phyloP scores from a whole-genome alignment of 164 flowering plant species.

The Aristolochia contorta region DNA sequence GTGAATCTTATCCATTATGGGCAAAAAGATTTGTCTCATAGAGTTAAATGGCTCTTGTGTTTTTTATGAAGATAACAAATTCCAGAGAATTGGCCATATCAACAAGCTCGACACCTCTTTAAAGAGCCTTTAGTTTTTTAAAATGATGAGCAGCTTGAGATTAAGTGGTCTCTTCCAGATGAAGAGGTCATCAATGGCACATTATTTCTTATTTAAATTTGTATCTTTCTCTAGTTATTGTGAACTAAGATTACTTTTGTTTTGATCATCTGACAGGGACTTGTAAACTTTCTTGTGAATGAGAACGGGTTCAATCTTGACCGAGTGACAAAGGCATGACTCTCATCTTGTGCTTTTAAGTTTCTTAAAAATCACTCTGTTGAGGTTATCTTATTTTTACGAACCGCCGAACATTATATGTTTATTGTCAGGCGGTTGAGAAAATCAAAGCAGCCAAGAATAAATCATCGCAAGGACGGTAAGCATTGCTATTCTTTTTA shows the following conservation, averaged over 20 bases:
- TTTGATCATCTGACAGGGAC: slow-evolving; percentile 38
- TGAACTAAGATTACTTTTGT: neutral
- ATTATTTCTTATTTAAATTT: neutral
- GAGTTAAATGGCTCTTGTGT: no score
- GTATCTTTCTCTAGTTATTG: neutral
- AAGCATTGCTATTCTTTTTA: slow-evolving; percentile 12
- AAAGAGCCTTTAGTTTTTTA: slow-evolving; percentile 65
- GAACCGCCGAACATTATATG: neutral
- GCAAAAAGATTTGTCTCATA: neutral
- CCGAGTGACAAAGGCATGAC: slow-evolving; percentile 74
- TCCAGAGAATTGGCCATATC: slow-evolving; percentile 88
- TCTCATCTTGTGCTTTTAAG: neutral
- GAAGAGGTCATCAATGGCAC: slow-evolving; percentile 51
- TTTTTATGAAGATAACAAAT: slow-evolving; percentile 56
- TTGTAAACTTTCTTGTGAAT: slow-evolving; percentile 57
- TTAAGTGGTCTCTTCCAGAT: slow-evolving; percentile 86
- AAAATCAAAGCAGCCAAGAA: slow-evolving; percentile 87
- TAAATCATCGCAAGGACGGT: slow-evolving; percentile 93
- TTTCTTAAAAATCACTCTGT: neutral
- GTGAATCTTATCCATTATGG: no score
- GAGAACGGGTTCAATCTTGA: slow-evolving; percentile 91
- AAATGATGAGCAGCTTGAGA: slow-evolving; percentile 45
- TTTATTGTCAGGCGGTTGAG: slow-evolving; percentile 61
- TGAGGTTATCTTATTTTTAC: no score
- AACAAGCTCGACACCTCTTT: slow-evolving; percentile 71